Conservation (phyloP, 306 rosid species). For the Cucurbita moschata region DNA sequence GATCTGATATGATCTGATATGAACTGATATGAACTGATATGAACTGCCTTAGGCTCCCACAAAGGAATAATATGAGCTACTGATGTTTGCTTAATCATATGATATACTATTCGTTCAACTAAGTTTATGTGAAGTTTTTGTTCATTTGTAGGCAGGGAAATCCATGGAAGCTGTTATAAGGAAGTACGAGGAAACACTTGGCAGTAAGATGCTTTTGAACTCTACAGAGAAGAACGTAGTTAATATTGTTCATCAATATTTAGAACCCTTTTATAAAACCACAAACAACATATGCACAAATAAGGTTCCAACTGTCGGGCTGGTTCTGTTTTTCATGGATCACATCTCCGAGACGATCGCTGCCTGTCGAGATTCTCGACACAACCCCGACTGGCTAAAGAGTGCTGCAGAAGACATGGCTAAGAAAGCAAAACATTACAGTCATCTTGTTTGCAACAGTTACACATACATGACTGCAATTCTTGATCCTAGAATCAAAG, state of each 20-base stretch:
- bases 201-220: constrained; percentile 50
- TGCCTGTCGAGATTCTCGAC: constrained; percentile 66
- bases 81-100: neutral
- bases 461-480: constrained; percentile 81
- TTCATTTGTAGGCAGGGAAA: constrained; percentile 59
- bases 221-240: constrained; percentile 60
- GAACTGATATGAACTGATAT: neutral
- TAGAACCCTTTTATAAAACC: constrained; percentile 87
- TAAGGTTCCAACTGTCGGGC: constrained; percentile 72
- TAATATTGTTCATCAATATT: constrained; percentile 59
- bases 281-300: constrained; percentile 81
- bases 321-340: constrained; percentile 95
- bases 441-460: constrained; percentile 65
- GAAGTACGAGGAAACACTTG: constrained; percentile 59
- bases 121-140: neutral
- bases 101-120: neutral
- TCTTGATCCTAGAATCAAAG: constrained; percentile 91
- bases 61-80: neutral
- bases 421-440: constrained; percentile 53
- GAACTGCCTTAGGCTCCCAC: neutral
- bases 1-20: neutral
- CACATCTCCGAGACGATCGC: constrained; percentile 78
- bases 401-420: constrained; percentile 87
- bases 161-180: constrained; percentile 66
- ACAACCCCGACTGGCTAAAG: constrained; percentile 77